Percentiles rank a stretch among this genome's conserved stretches.
phyloP scores from a whole-genome alignment of 169 alveolate genomes.

The Babesia bovis region DNA sequence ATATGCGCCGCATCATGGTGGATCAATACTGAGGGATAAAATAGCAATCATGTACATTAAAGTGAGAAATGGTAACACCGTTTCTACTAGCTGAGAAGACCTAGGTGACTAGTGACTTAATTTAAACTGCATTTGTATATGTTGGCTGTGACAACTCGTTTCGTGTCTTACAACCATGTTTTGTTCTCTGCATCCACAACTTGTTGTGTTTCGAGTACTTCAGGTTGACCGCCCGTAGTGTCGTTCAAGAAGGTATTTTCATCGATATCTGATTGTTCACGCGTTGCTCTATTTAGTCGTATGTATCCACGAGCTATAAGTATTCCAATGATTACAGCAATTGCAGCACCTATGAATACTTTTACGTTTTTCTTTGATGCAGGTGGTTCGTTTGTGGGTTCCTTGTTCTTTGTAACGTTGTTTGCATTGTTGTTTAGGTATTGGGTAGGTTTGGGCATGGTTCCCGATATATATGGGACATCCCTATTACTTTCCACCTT shows the following conservation, averaged over 20 bases:
- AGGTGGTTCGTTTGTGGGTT: neutral
- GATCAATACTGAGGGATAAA: too few relatives aligned
- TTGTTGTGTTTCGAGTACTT: slow-evolving; percentile 36
- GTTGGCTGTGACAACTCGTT: too few relatives aligned
- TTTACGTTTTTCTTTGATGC: neutral
- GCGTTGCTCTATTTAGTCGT: neutral
- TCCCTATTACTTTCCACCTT: neutral
- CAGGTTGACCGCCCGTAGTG: slow-evolving; percentile 51
- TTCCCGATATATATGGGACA: neutral
- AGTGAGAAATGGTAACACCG: too few relatives aligned
- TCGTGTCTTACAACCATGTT: slow-evolving; percentile 60
- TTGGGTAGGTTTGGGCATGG: neutral
- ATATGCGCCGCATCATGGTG: too few relatives aligned
- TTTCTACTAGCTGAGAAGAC: too few relatives aligned
- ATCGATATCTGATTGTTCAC: neutral
- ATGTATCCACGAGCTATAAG: neutral
- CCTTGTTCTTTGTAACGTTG: neutral
- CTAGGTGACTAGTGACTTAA: too few relatives aligned
- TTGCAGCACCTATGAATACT: neutral
- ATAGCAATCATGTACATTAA: too few relatives aligned
- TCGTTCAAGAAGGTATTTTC: slow-evolving; percentile 42
- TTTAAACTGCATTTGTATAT: too few relatives aligned
- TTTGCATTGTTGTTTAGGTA: neutral
- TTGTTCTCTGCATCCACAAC: slow-evolving; percentile 52
- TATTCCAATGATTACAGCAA: neutral